These are phyloP conservation scores for Phytophthora syringae DNA, from an alignment of 352 stramenopile species.

Conservation along the genomic window DNA sequence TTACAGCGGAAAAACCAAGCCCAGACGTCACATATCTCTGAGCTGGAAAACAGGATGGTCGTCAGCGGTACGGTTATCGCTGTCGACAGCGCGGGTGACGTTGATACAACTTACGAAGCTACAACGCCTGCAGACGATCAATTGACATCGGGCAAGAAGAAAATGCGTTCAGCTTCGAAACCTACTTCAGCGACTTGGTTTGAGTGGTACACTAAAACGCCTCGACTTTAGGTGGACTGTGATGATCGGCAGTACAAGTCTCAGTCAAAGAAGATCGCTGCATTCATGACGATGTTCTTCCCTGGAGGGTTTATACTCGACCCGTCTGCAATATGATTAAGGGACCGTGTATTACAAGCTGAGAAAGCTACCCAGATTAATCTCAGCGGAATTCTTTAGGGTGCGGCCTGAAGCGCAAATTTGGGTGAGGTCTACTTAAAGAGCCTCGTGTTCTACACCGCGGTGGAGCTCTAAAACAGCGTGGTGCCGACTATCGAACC, in stretches of 20 bases:
- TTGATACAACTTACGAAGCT: background rate
- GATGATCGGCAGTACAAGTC: slow-evolving; percentile 16
- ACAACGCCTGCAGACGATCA: background rate
- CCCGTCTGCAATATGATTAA: background rate
- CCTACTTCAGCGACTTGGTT: slow-evolving; percentile 13
- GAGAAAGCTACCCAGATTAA: slow-evolving; percentile 1
- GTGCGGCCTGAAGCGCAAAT: slow-evolving; percentile 1
- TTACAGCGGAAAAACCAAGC: background rate
- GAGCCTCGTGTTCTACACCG: slow-evolving; percentile 2
- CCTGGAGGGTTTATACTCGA: slow-evolving; percentile 17
- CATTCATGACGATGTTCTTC: slow-evolving; percentile 41
- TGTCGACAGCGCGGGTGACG: too few relatives aligned
- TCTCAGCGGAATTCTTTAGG: background rate
- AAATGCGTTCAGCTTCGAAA: background rate
- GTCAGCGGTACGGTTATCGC: background rate
- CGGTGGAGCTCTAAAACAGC: background rate
- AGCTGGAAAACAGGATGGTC: background rate
- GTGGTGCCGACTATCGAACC: background rate
- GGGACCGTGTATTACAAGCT: background rate
- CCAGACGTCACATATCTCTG: background rate
- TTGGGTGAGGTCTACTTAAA: slow-evolving; percentile 4
- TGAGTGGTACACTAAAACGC: slow-evolving; percentile 33
- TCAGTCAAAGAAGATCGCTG: slow-evolving; percentile 27
- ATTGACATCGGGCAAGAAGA: background rate
- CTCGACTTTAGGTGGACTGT: slow-evolving; percentile 17